Base-by-base conservation (phyloP, 208 protist genomes). In the Borovskyia barvae region DNA sequence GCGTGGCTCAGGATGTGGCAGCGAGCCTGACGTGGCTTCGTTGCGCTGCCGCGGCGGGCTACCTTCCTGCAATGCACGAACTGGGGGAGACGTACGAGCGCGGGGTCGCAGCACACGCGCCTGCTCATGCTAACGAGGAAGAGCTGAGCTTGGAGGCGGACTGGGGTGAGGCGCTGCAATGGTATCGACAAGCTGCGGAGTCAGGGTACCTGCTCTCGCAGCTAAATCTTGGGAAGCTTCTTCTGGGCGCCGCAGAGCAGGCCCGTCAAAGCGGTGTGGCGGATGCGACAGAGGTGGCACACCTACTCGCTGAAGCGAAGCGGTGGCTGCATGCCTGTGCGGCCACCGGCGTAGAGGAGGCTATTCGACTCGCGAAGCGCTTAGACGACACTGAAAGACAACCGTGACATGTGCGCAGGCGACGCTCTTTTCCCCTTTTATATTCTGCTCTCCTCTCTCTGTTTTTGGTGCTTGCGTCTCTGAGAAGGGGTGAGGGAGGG, bases 21-120 rank as follows among this genome's bases (percentile, higher is more conserved):
- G 75, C 83, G 3, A 76, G 69, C 15, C 50, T 87, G 5, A 70
- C 57, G 36, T 93, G 85, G 85, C 45, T 95, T 19, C 73, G 80
- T 51, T 73, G 67, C 3, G 78, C 89, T 2, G 85, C 85, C 6
- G 39, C 54, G 6, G 35, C 73, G 0, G 81, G 83, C 9, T 93
- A 95, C 49, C 64, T 76, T 5, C 85, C 85, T 9, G 89, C 89
- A 8, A 80, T 92, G 80, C 85, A 91, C 56, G 89, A 95, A 52
- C 57, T 93, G 26, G 89, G 74, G 0, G 72, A 67, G 32, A 63
- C 80, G 50, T 89, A 87, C 64, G 89, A 95, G 43, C 32, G 66
- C 4, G 89, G 83, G 19, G 62, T 63, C 9, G 32, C 19, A 4
- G 29, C 89, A 0, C 25, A 35, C 14, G 28, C 24, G 6, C 26